These are phyloP conservation scores for Sphagnum magellanicum DNA, from an alignment of 228 moss, liverwort and hornwort genomes.

Conservation along the genomic window DNA sequence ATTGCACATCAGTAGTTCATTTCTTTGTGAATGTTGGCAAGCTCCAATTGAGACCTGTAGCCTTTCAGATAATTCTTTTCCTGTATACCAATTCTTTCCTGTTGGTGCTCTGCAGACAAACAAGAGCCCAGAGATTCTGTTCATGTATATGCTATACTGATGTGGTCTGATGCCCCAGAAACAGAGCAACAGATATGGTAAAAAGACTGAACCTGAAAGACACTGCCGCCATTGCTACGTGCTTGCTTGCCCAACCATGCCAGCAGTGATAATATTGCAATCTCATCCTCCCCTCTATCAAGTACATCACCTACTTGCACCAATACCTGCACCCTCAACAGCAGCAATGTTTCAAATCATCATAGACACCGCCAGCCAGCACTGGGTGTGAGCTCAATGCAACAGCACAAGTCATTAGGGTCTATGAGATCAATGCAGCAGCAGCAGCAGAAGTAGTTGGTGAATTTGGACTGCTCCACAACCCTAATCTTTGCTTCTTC, in stretches of 20 bases:
- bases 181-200: no score
- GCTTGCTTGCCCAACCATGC: conserved; percentile 84
- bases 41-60: not conserved
- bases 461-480: not conserved
- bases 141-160: no score
- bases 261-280: conserved; percentile 86
- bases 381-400: not conserved
- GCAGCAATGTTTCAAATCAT: not conserved
- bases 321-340: conserved; percentile 41
- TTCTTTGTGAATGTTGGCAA: not conserved
- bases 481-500: not conserved
- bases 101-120: no score
- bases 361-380: not conserved
- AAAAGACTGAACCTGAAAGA: conserved; percentile 68
- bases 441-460: not conserved
- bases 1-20: not conserved
- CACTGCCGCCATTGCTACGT: conserved; percentile 76
- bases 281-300: conserved; percentile 90
- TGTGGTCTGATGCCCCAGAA: no score
- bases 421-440: not conserved
- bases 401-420: not conserved
- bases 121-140: not conserved
- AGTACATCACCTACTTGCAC: conserved; percentile 97
- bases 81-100: not conserved
- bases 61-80: not conserved